phyloP scores from a whole-genome alignment of 441 rosid genomes.

The Syzygium malaccense region DNA sequence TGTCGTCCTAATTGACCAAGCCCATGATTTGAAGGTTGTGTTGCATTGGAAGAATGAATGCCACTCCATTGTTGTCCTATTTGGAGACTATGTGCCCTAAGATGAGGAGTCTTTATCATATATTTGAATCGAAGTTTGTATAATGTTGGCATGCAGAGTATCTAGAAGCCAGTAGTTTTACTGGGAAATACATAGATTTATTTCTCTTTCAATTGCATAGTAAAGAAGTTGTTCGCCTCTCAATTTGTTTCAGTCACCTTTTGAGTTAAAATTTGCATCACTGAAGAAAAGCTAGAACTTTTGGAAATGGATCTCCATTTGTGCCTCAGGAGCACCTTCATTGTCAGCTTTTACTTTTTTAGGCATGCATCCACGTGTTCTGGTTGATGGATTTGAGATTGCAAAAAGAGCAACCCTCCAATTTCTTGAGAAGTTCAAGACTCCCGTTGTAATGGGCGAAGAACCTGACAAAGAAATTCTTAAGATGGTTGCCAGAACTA shows the following conservation, averaged over 20 bases:
- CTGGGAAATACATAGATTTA: not conserved
- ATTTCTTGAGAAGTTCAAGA: constrained; percentile 88
- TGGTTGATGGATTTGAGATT: constrained; percentile 95
- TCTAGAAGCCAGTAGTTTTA: not conserved
- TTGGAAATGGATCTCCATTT: not conserved
- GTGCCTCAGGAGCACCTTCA: not conserved
- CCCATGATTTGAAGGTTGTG: not conserved
- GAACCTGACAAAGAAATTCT: constrained; percentile 93
- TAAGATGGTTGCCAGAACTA: constrained; percentile 95
- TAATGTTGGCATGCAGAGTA: not conserved
- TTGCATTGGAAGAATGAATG: not conserved
- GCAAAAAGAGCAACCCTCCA: constrained; percentile 89
- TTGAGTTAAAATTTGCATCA: not conserved
- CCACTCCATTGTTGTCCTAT: not conserved
- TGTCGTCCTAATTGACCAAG: not conserved
- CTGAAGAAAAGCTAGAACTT: not conserved
- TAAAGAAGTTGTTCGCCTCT: not conserved
- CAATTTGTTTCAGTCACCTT: not conserved
- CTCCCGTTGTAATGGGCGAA: constrained; percentile 83
- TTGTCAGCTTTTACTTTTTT: not conserved
- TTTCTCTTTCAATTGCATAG: not conserved
- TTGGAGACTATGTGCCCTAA: not conserved
- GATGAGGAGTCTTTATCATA: not conserved
- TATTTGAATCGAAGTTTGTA: not conserved
- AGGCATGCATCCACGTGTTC: constrained; percentile 98